These are phyloP conservation scores for Blumeriella jaapii DNA, from an alignment of 2,329 filamentous ascomycete species.

Conservation along the genomic window DNA sequence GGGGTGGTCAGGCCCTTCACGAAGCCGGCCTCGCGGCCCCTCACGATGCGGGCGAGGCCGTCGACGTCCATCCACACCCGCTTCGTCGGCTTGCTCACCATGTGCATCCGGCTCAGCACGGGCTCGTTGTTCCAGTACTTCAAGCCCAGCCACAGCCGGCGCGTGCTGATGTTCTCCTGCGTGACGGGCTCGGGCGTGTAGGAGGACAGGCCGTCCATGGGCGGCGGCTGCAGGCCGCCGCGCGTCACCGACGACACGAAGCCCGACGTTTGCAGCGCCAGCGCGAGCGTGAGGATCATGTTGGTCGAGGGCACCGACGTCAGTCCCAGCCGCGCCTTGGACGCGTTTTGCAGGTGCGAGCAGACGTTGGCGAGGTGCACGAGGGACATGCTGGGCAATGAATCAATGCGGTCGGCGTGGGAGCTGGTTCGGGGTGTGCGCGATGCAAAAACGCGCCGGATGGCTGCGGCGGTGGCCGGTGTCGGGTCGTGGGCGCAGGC, in stretches of 20 bases:
- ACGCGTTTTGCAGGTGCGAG: conserved; percentile 65
- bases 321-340: conserved; percentile 54
- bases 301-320: conserved; percentile 59
- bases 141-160: conserved; percentile 58
- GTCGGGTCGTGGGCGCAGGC: too few relatives aligned
- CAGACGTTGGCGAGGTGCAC: conserved; percentile 59
- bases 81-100: conserved; percentile 58
- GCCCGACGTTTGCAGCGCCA: conserved; percentile 56
- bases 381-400: conserved; percentile 47
- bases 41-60: conserved; percentile 44
- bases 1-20: conserved; percentile 53
- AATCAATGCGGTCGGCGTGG: background rate
- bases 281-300: conserved; percentile 49
- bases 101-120: conserved; percentile 49
- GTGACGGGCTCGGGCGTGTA: conserved; percentile 40
- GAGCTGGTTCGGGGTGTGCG: background rate
- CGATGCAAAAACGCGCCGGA: too few relatives aligned
- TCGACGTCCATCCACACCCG: conserved; percentile 50
- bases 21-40: conserved; percentile 45
- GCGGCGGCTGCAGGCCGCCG: conserved; percentile 46
- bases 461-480: too few relatives aligned
- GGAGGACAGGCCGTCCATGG: conserved; percentile 35
- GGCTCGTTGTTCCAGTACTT: conserved; percentile 66
- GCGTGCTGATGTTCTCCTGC: conserved; percentile 46
- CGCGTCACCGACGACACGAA: conserved; percentile 58